Evolutionary conservation across 2,329 filamentous ascomycete genomes (phyloP), one percentile per base, ranked within the genome.

Genomic region (Calonectria crousiana): DNA sequence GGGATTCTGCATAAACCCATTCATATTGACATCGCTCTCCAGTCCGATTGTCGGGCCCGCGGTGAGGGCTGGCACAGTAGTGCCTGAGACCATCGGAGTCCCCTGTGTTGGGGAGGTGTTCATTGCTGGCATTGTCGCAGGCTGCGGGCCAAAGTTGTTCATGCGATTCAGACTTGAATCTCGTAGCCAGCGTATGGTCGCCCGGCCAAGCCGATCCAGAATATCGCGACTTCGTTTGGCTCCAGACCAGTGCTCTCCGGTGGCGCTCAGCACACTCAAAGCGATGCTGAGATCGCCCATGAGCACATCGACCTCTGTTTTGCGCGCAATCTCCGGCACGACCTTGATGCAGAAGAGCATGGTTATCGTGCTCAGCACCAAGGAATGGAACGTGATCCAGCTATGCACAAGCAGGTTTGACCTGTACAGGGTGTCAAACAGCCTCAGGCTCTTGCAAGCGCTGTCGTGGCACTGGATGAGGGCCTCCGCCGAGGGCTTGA

Each of bases 341-440:
- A 84, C 85, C 77, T 88, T 88, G 52, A 90, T 84, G 58, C 87
- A 89, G 75, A 90, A 89, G 0, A 91, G 80, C 75, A 90, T 85
- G 0, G 89, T 88, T 13, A 90, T 83, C 0, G 86, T 87, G 10
- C 86, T 84, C 2, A 90, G 80, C 0, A 90, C 86, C 0, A 89
- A 79, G 0, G 87, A 86, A 71, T 91, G 88, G 13, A 90, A 86
- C 0, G 86, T 87, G 0, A 86, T 82, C 84, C 89, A 89, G 32
- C 83, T 88, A 69, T 90, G 88, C 0, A 87, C 80, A 0, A 90
- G 83, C 3, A 84, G 74, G 6, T 89, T 86, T 4, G 84, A 81
- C 18, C 81, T 82, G 75, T 90, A 90, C 18, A 90, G 75, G 4
- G 84, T 81, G 3, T 86, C 84, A 56, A 87, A 86, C 0, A 87